phyloP scores from a whole-genome alignment of 108 stramenopile genomes.

The Fistulifera pelliculosa region DNA sequence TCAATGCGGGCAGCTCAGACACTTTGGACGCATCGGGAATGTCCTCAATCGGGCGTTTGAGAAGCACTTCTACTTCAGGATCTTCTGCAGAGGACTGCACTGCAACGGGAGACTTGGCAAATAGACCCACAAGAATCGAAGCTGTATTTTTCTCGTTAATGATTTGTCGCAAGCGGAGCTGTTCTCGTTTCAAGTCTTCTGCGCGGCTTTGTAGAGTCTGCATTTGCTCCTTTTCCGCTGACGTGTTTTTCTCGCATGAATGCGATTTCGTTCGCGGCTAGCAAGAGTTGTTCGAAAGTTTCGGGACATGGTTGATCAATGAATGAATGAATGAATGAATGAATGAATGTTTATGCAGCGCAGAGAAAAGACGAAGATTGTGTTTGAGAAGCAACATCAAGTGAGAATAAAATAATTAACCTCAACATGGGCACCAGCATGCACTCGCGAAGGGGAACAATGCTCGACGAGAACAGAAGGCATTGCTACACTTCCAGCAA shows the following conservation, averaged over 20 bases:
- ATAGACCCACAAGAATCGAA: conserved; percentile 68
- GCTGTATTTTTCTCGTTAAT: conserved; percentile 88
- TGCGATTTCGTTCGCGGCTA: conserved; percentile 58
- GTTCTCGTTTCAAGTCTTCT: conserved; percentile 53
- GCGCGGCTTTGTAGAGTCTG: conserved; percentile 27
- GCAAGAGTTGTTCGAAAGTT: conserved; percentile 17
- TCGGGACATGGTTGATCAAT: neutral
- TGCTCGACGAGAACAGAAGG: no score
- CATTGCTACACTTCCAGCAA: no score
- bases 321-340: no score
- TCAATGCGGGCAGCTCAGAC: conserved; percentile 58
- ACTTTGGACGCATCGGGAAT: conserved; percentile 74
- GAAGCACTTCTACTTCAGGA: conserved; percentile 50
- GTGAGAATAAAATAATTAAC: no score
- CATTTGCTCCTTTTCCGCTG: conserved; percentile 72
- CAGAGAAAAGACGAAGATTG: no score
- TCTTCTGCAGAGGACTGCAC: conserved; percentile 21
- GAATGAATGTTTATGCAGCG: no score
- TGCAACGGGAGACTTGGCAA: conserved; percentile 22
- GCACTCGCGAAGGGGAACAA: no score
- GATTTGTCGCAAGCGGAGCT: conserved; percentile 62
- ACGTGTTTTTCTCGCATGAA: conserved; percentile 69
- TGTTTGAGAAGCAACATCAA: no score
- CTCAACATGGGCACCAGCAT: no score
- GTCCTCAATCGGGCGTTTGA: conserved; percentile 48